Evolutionary conservation across 306 rosid genomes (phyloP), one percentile per base, ranked within the genome.

Genomic region (Ceratonia siliqua): DNA sequence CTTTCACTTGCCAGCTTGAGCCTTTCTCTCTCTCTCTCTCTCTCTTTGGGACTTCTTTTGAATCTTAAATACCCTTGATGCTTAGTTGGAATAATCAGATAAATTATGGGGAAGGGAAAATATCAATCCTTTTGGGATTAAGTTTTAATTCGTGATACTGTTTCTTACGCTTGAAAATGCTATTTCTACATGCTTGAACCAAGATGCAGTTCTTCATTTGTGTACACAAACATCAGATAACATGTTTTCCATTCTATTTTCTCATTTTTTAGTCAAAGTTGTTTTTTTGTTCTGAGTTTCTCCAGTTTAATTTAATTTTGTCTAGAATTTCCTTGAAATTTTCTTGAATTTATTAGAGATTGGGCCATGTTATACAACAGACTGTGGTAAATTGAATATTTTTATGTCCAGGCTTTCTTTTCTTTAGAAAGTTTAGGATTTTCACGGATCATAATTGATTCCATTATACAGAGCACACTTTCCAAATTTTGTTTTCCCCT

Each of bases 41-140:
- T 54, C 10, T 36, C 42, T 82, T 50, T 72, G 24, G 39, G 33
- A 49, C 73, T 1, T 45, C 73, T 1, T 45, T 57, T 70, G 3
- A 59, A 35, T 62, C 25, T 10, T 39, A 7, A 30, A 22, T 66
- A 46, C 35, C 22, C 21, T 43, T 71, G 10, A 57, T 22, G 22
- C 62, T 57, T 52, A 21, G 25, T 22, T 65, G n/a, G 12, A 50
- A 64, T 66, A 43, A 15, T 50, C 48, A 56, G 54, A 58, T 43
- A 35, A 20, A 4, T 43, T 53, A 12, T 22, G 25, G 48, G 49
- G 36, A 10, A 13, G 57, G 61, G 1, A 59, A 55, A 79, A 57
- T 28, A 49, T 50, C 52, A 3, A 3, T 14, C 41, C 12, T 46
- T 48, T 42, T 30, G 56, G 39, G 68, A 48, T 52, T 71, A 9